Base-by-base conservation (phyloP, 2,329 filamentous ascomycete species). In the Blastomyces gilchristii region DNA sequence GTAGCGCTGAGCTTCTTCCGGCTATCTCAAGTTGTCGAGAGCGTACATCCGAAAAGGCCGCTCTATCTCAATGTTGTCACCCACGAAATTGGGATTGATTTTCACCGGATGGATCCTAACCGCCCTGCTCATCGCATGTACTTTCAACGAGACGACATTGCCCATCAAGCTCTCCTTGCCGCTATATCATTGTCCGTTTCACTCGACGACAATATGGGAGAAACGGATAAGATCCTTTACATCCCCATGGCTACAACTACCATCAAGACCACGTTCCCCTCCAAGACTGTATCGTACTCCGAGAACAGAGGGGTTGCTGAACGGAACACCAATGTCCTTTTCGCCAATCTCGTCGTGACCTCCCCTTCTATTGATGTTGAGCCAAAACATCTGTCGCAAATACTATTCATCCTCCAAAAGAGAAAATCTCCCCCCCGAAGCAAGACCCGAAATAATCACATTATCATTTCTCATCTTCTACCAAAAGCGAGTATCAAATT, bases 61-160 rank as follows among this genome's bases (percentile, higher is more conserved):
- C 83, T 96, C 8, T 85, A 89, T 64, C 81, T 97, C 65, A 96
- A 93, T 71, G 83, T 92, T 54, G 91, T 93, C 7, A 96, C 96
- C 84, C 97, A 99, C 74, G 95, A 99, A 73, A 86, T 99, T 52
- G 93, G 93, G 65, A 84, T 99, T 72, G 94, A 99, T 72, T 80
- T 99, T 50, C 88, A 97, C 72, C 87, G 93, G 28, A 83, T 99
- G 62, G 93, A 99, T 73, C 88, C 90, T 52, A 93, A 90, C 70
- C 96, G 92, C 18, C 91, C 94, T 0, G 91, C 93, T 0, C 94
- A 99, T 80, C 87, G 94, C 66, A 99, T 97, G 94, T 97, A 99
- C 76, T 99, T 99, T 72, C 90, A 92, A 2, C 86, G 88, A 28
- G 88, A 91, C 65, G 94, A 97, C 72, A 87, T 97, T 70, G 94